phyloP scores from a whole-genome alignment of 148 eudicot species.

The Polygonum aviculare region DNA sequence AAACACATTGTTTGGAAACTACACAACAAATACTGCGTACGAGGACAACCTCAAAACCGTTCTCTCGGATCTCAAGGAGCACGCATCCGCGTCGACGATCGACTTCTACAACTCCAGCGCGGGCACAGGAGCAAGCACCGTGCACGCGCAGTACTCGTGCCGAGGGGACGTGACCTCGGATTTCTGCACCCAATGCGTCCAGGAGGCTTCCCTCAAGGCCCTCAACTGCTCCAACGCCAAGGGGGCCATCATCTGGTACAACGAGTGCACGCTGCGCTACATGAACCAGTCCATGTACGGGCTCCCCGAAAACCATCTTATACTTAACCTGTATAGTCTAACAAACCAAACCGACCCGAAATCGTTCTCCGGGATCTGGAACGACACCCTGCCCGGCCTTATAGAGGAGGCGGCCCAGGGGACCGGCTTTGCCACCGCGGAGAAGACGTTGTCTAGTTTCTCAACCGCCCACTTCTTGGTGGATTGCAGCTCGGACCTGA shows the following conservation, averaged over 20 bases:
- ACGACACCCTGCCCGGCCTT: background rate
- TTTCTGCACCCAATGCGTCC: background rate
- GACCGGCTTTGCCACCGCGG: background rate
- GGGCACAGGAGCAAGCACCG: background rate
- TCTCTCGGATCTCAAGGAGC: background rate
- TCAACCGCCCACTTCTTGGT: background rate
- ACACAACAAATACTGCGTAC: background rate
- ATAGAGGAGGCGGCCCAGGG: background rate
- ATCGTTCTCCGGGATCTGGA: background rate
- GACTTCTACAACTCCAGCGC: background rate
- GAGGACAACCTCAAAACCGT: background rate
- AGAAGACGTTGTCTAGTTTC: background rate
- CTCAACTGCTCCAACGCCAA: background rate
- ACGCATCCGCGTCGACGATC: background rate
- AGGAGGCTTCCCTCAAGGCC: background rate
- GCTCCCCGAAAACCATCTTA: background rate
- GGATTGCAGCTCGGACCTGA: background rate
- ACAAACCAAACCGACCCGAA: background rate
- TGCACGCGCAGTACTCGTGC: background rate
- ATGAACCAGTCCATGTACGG: background rate
- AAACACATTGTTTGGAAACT: background rate
- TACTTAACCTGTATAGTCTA: background rate
- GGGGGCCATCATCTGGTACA: background rate
- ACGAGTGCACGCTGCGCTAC: slow-evolving; percentile 5
- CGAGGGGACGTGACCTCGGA: background rate